Evolutionary conservation across 2,329 filamentous ascomycete species (phyloP), one percentile per base, ranked within the genome.

Genomic region (Ceratocystis cubensis): DNA sequence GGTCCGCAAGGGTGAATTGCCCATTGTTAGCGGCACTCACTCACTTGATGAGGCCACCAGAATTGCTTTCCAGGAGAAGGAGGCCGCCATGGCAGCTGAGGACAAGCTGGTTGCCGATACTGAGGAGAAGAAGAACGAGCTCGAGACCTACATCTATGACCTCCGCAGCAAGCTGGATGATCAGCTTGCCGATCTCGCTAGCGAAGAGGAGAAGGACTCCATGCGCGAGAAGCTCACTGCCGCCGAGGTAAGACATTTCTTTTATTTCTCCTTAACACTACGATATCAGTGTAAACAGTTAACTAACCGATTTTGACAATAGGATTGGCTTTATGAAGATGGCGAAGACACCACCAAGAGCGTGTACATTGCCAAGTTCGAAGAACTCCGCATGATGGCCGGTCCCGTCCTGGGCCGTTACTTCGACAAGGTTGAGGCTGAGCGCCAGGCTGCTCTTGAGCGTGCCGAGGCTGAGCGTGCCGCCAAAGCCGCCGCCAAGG

Each of bases 81-180:
- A 99, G 80, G 83, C 86, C 71, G 76, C 86, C 72, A 97, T 99
- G 94, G 85, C 91, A 72, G 93, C 96, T 85, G 91, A 96, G 78
- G 94, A 99, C 80, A 99, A 97, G 84, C 87, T 97, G 67, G 92
- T 99, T 66, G 90, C 89, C 72, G 94, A 97, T 76, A 99, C 94
- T 46, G 94, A 97, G 76, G 91, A 97, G 81, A 96, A 96, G 86
- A 99, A 97, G 90, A 99, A 99, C 81, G 93, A 97, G 79, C 89
- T 99, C 65, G 94, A 99, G 82, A 87, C 90, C 28, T 96, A 88
- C 79, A 96, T 97, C 78, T 99, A 99, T 79, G 92, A 97, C 73
- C 84, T 96, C 75, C 89, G 93, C 72, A 91, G 91, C 79, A 96
- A 96, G 85, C 84, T 97, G 64, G 91, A 96, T 71, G 91, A 95